A percentile compares a stretch with the other conserved stretches of the same genome.
phyloP scores from a whole-genome alignment of 2,329 filamentous ascomycete genomes.

The Cladorrhinum sp. region DNA sequence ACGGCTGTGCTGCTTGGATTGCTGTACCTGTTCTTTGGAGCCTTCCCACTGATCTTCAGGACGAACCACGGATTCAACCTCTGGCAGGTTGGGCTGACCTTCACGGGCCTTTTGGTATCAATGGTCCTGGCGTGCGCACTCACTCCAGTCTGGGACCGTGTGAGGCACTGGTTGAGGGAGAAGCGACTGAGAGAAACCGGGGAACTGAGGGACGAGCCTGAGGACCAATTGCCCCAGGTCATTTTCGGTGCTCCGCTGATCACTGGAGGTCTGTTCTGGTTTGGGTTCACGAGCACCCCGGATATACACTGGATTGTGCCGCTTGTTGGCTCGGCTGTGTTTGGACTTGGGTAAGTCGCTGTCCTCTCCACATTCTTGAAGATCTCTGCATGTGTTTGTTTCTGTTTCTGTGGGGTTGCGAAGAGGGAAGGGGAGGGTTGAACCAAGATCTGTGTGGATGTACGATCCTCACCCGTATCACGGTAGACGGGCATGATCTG shows the following conservation, averaged over 20 bases:
- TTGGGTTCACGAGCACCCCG: constrained; percentile 79
- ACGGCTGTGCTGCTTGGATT: constrained; percentile 84
- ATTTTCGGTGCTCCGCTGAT: constrained; percentile 74
- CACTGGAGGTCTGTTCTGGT: constrained; percentile 80
- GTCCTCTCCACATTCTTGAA: constrained; percentile 1
- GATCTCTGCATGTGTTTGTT: constrained; percentile 7
- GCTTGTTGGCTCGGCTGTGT: constrained; percentile 69
- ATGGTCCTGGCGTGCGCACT: constrained; percentile 62
- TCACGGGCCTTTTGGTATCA: constrained; percentile 67
- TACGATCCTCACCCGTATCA: background rate
- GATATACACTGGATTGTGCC: constrained; percentile 74
- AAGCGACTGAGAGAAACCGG: constrained; percentile 51
- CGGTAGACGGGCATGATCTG: background rate
- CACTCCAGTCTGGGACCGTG: constrained; percentile 64
- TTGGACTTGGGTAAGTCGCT: constrained; percentile 63
- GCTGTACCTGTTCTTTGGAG: constrained; percentile 87
- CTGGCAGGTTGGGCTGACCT: constrained; percentile 77
- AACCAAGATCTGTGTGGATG: background rate
- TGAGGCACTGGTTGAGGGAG: constrained; percentile 56
- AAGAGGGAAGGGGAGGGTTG: background rate
- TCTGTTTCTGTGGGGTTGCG: background rate
- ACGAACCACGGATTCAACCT: constrained; percentile 72
- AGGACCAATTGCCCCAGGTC: constrained; percentile 76
- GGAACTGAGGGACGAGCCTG: constrained; percentile 68
- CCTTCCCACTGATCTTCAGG: constrained; percentile 76